Conservation (phyloP, 768 basidiomycete species). For the Lentinula detonsa region DNA sequence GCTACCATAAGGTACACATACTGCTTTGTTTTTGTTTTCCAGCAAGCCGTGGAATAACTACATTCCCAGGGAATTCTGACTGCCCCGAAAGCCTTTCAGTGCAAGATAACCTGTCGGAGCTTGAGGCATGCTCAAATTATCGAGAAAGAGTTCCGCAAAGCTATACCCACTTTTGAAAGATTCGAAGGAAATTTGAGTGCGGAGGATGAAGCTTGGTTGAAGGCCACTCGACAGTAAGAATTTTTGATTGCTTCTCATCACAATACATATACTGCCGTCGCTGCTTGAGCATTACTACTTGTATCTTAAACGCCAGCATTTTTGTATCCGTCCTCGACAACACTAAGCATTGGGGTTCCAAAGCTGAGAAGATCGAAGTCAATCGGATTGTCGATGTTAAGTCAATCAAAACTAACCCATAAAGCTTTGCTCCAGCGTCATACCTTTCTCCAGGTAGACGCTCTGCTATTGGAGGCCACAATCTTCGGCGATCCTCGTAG, state of each 20-base stretch:
- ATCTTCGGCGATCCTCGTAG: slow-evolving; percentile 9
- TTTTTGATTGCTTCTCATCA: not conserved
- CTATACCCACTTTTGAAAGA: slow-evolving; percentile 8
- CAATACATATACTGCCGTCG: too few relatives aligned
- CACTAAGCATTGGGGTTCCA: slow-evolving; percentile 10
- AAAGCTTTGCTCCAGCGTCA: slow-evolving; percentile 7
- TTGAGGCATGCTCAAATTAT: slow-evolving; percentile 11
- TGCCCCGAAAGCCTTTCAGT: slow-evolving; percentile 13
- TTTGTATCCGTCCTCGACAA: slow-evolving; percentile 7
- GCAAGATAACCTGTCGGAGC: slow-evolving; percentile 16
- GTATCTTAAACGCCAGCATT: slow-evolving; percentile 5
- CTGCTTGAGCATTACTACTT: not conserved
- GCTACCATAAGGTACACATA: slow-evolving; percentile 8
- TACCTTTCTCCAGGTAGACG: slow-evolving; percentile 11
- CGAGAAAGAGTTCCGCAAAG: slow-evolving; percentile 9
- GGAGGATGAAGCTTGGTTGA: too few relatives aligned
- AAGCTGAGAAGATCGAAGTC: not conserved
- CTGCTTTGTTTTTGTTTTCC: not conserved
- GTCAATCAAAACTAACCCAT: slow-evolving; percentile 5
- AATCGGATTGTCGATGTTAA: not conserved
- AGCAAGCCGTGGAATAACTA: too few relatives aligned
- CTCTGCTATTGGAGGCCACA: slow-evolving; percentile 12
- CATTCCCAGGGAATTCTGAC: slow-evolving; percentile 11
- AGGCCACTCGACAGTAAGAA: not conserved
- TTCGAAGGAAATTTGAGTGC: slow-evolving; percentile 6